Evolutionary conservation across 1,139 yeast species (phyloP), one percentile per base, ranked within the genome.

Genomic region (Protomyces gravidus): DNA sequence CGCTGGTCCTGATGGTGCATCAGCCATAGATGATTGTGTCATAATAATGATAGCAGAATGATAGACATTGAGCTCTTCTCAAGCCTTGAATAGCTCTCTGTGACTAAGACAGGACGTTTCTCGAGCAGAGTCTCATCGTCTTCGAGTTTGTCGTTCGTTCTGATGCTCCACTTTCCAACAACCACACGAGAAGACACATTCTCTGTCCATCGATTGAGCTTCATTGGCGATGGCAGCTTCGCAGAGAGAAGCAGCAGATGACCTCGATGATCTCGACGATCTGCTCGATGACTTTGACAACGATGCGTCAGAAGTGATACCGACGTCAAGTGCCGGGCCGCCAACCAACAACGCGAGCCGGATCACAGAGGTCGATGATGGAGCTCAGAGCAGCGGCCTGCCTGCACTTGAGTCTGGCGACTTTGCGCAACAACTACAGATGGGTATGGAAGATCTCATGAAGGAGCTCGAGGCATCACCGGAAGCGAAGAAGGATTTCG

Each of bases 381-480:
- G 27, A 13, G n/a, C 59, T 36, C 25, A n/a, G 5, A 45, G 26
- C 7, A 50, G 27, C 17, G 42, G 45, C 2, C 48, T 58, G 13
- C 57, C 61, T 32, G 28, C 45, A 2, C 52, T 53, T 21, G 61
- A 57, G 26, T n/a, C 53, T 6, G 78, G 75, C 36, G 75, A 74
- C 60, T 74, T 79, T 62, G 78, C 79, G 3, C 63, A 67, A 23
- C 69, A 72, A 60, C 67, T 73, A 25, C 67, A 71, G 61, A 65
- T 65, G 17, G 75, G 75, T 9, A 68, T 73, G 67, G 74, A 70
- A 53, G 75, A 77, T 28, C 74, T 85, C 55, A 77, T 82, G 49
- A 80, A 77, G 11, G 79, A 84, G 62, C 72, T 86, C 66, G 80
- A 80, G 62, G 84, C 82, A 59, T 78, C 85, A 65, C 87, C 89